These are phyloP conservation scores for Fusarium sp. DNA, from an alignment of 2,329 filamentous ascomycete species.

Conservation along the genomic window DNA sequence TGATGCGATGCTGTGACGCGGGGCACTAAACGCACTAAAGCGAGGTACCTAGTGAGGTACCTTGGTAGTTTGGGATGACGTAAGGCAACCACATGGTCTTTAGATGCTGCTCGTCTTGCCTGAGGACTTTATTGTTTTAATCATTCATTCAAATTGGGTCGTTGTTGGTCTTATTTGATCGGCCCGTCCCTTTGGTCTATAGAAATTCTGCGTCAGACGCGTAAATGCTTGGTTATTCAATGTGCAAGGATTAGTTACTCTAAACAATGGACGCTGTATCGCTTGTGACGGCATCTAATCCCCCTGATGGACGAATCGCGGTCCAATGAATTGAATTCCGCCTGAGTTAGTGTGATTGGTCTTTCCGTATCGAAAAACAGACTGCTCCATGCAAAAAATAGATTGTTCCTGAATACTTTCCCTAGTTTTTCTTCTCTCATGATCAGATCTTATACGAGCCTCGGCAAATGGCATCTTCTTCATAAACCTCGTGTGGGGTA, in stretches of 20 bases:
- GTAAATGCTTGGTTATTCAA: background rate
- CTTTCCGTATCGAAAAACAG: background rate
- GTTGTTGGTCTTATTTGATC: background rate
- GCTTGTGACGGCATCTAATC: background rate
- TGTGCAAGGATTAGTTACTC: background rate
- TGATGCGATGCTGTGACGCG: conserved; percentile 37
- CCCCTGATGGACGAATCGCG: background rate
- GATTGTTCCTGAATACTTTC: background rate
- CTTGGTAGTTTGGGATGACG: conserved; percentile 19
- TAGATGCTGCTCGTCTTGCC: background rate
- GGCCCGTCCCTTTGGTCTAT: background rate
- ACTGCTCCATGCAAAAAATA: background rate
- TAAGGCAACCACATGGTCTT: conserved; percentile 33
- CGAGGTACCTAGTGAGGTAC: background rate
- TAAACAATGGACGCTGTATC: background rate
- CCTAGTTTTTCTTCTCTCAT: background rate
- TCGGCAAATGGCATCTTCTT: conserved; percentile 7
- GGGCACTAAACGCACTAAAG: conserved; percentile 13
- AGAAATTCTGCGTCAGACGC: background rate
- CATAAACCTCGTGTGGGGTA: background rate
- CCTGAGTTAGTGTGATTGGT: background rate
- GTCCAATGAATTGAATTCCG: no score
- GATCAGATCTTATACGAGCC: conserved; percentile 7
- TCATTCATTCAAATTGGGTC: background rate
- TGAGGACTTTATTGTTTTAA: background rate